Conservation (phyloP, 345 rosid genomes). For the Eutrema japonicum region DNA sequence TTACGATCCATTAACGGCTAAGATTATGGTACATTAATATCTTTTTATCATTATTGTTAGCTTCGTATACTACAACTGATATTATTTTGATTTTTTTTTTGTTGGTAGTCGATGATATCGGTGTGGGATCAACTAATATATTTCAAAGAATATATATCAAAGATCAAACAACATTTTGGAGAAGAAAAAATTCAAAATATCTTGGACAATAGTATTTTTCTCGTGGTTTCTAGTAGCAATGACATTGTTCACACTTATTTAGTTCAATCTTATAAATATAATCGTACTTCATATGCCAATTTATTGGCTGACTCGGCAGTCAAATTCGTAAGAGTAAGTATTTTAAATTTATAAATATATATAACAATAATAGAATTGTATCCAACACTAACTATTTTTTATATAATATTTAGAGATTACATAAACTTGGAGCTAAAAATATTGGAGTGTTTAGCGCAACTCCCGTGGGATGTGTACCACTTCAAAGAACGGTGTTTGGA, state of each 20-base stretch:
- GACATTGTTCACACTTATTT: slow-evolving; percentile 61
- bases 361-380: neutral
- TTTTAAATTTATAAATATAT: neutral
- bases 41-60: neutral
- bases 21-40: slow-evolving; percentile 42
- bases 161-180: slow-evolving; percentile 49
- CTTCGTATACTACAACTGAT: neutral
- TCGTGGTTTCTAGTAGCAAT: slow-evolving; percentile 53
- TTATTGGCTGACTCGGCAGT: slow-evolving; percentile 46
- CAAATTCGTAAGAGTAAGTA: slow-evolving; percentile 47
- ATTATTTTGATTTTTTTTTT: slow-evolving; percentile 19
- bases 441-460: slow-evolving; percentile 24
- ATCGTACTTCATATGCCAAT: slow-evolving; percentile 44
- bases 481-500: slow-evolving; percentile 22
- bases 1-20: slow-evolving; percentile 61
- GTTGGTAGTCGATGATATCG: slow-evolving; percentile 24
- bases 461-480: slow-evolving; percentile 22
- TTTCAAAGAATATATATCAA: slow-evolving; percentile 53
- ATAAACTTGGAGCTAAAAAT: slow-evolving; percentile 31
- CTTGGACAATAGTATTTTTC: slow-evolving; percentile 44
- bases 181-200: slow-evolving; percentile 47
- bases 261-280: slow-evolving; percentile 37
- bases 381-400: neutral
- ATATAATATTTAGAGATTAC: slow-evolving; percentile 26
- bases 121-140: slow-evolving; percentile 46